phyloP scores from a whole-genome alignment of 2,329 filamentous ascomycete genomes.

The Mycosphaerella arachidis region DNA sequence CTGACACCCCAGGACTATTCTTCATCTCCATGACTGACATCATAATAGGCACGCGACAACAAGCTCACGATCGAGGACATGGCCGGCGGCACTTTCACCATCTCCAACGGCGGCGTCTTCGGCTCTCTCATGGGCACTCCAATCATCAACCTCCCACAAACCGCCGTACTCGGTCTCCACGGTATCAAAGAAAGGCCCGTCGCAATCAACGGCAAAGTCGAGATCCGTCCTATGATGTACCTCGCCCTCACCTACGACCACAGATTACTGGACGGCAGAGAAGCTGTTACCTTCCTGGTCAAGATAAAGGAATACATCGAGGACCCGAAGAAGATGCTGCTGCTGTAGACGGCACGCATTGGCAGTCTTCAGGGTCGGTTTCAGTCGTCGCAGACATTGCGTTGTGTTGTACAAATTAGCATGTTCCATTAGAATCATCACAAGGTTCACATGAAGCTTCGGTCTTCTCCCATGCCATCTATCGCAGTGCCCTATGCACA shows the following conservation, averaged over 20 bases:
- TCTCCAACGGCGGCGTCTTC: constrained; percentile 95
- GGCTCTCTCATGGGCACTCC: constrained; percentile 96
- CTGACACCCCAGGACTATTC: constrained; percentile 1
- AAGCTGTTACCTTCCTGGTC: constrained; percentile 92
- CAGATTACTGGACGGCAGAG: constrained; percentile 86
- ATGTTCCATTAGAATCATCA: not conserved
- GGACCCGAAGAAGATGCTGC: constrained; percentile 86
- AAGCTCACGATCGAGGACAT: constrained; percentile 99
- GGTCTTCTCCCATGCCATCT: not conserved
- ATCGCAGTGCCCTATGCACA: not conserved
- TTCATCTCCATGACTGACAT: constrained; percentile 2
- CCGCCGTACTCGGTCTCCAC: constrained; percentile 83
- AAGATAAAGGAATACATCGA: constrained; percentile 68
- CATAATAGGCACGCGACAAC: constrained; percentile 72
- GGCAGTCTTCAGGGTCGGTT: constrained; percentile 1
- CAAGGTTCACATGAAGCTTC: not conserved
- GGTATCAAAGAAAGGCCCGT: constrained; percentile 93
- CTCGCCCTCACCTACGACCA: constrained; percentile 97
- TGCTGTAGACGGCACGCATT: constrained; percentile 38
- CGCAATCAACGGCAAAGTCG: constrained; percentile 86
- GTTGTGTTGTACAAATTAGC: constrained; percentile 1
- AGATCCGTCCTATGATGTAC: constrained; percentile 99
- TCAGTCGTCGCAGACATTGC: not conserved
- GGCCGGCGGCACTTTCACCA: constrained; percentile 97
- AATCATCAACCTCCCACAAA: constrained; percentile 96